Conservation (phyloP, 116 monocot species). For the Iris pallida region DNA sequence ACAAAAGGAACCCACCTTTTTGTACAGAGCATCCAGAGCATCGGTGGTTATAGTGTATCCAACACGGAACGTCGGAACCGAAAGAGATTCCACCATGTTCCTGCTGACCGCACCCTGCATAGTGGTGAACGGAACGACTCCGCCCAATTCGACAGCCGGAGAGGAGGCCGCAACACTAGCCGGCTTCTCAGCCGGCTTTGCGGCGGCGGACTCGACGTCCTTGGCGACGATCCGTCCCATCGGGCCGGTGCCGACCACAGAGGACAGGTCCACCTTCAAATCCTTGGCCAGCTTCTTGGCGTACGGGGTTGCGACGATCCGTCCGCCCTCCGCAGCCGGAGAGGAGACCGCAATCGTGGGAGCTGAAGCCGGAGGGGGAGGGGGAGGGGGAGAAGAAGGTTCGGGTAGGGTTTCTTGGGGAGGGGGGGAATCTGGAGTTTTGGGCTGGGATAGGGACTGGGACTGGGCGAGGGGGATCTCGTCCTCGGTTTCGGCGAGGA, state of each 20-base stretch:
- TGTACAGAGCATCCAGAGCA: slow-evolving; percentile 70
- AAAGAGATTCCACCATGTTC: slow-evolving; percentile 77
- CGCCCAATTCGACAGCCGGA: slow-evolving; percentile 25
- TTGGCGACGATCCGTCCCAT: slow-evolving; percentile 82
- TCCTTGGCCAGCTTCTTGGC: slow-evolving; percentile 88
- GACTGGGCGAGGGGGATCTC: slow-evolving; percentile 67
- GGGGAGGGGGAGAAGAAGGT: slow-evolving; percentile 9
- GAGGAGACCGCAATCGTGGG: slow-evolving; percentile 1
- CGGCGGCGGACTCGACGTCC: slow-evolving; percentile 47
- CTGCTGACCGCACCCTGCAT: slow-evolving; percentile 77
- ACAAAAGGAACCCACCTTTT: slow-evolving; percentile 36
- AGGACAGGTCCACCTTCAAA: slow-evolving; percentile 46
- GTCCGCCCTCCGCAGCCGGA: slow-evolving; percentile 12
- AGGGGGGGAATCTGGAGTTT: background rate
- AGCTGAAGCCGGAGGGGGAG: slow-evolving; percentile 10
- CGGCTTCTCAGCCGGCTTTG: background rate
- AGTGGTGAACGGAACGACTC: slow-evolving; percentile 55
- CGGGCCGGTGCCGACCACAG: slow-evolving; percentile 55
- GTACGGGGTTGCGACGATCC: slow-evolving; percentile 63
- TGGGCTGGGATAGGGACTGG: slow-evolving; percentile 32
- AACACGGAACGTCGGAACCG: slow-evolving; percentile 70
- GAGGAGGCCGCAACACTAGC: background rate
- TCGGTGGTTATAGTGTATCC: slow-evolving; percentile 73
- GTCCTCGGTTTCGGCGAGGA: slow-evolving; percentile 57
- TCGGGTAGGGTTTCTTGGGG: background rate